Percentiles rank a stretch among this genome's conserved stretches.
Conservation (phyloP, 2,329 filamentous ascomycete species). For the Fusarium piperis region DNA sequence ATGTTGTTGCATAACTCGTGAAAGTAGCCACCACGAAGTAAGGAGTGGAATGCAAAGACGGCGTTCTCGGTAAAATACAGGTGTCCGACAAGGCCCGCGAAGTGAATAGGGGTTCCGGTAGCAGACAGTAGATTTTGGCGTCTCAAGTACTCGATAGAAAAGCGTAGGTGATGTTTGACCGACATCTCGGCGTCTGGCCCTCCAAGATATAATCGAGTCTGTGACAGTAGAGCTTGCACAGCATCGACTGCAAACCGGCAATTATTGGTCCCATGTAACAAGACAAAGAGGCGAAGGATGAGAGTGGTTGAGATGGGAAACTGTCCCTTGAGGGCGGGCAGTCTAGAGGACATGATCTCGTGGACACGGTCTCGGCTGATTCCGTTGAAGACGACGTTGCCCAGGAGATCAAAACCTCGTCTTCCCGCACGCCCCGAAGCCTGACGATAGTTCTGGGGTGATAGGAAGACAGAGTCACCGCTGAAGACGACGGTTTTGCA, state of each 20-base stretch:
- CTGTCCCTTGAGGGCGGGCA: conserved; percentile 80
- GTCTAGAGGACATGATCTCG: conserved; percentile 75
- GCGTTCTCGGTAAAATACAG: conserved; percentile 82
- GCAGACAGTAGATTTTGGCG: conserved; percentile 72
- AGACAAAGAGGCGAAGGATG: conserved; percentile 72
- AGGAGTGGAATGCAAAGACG: conserved; percentile 79
- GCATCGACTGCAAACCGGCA: conserved; percentile 69
- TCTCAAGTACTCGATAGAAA: conserved; percentile 82
- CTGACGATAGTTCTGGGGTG: conserved; percentile 80
- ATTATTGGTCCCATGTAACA: conserved; percentile 73
- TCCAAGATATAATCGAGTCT: conserved; percentile 76
- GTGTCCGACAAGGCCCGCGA: conserved; percentile 75
- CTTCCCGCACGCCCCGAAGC: conserved; percentile 81
- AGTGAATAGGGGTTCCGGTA: conserved; percentile 73
- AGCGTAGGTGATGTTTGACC: conserved; percentile 79
- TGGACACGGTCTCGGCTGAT: conserved; percentile 69
- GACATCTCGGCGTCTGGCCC: conserved; percentile 74
- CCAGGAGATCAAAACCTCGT: conserved; percentile 81
- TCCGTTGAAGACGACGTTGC: conserved; percentile 82
- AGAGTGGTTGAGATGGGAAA: conserved; percentile 81
- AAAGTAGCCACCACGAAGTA: conserved; percentile 78
- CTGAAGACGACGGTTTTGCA: conserved; percentile 84
- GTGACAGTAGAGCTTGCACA: conserved; percentile 74
- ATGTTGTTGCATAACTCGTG: conserved; percentile 67
- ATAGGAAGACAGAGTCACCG: conserved; percentile 78